These are phyloP conservation scores for Amphirosellinia nigrospora DNA, from an alignment of 495 filamentous ascomycete species.

Conservation along the genomic window DNA sequence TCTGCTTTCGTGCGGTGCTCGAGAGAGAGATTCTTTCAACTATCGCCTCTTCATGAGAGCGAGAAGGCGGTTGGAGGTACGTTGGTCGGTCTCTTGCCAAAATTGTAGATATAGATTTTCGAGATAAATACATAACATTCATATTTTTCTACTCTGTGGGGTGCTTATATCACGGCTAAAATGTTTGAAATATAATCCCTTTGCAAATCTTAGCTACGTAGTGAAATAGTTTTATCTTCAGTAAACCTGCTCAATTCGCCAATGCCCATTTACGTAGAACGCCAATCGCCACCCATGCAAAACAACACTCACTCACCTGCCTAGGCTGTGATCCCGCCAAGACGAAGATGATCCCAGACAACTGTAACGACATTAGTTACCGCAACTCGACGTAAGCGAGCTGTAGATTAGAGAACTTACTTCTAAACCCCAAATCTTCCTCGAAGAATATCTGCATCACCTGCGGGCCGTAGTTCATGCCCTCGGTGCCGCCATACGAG, in stretches of 20 bases:
- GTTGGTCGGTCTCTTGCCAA: constrained; percentile 51
- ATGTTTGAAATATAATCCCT: neutral
- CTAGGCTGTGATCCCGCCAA: constrained; percentile 45
- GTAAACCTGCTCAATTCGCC: neutral
- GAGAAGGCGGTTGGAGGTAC: constrained; percentile 55
- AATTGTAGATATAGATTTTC: constrained; percentile 41
- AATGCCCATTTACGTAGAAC: constrained; percentile 7
- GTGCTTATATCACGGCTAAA: neutral
- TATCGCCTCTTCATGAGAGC: constrained; percentile 63
- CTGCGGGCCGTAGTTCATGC: constrained; percentile 61
- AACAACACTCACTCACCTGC: neutral
- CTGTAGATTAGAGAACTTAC: constrained; percentile 41
- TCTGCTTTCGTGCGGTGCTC: constrained; percentile 65
- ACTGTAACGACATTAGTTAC: constrained; percentile 44
- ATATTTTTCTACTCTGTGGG: constrained; percentile 8
- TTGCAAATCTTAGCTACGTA: neutral
- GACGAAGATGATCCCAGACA: constrained; percentile 62
- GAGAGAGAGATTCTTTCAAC: constrained; percentile 71
- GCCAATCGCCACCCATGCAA: constrained; percentile 6
- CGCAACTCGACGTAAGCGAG: neutral
- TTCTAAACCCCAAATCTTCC: constrained; percentile 68
- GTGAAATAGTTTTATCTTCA: neutral
- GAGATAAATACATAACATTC: neutral
- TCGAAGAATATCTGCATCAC: constrained; percentile 66
- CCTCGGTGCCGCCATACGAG: constrained; percentile 59